These are phyloP conservation scores for Caloboletus inedulis DNA, from an alignment of 1,284 basidiomycete genomes.

Conservation along the genomic window DNA sequence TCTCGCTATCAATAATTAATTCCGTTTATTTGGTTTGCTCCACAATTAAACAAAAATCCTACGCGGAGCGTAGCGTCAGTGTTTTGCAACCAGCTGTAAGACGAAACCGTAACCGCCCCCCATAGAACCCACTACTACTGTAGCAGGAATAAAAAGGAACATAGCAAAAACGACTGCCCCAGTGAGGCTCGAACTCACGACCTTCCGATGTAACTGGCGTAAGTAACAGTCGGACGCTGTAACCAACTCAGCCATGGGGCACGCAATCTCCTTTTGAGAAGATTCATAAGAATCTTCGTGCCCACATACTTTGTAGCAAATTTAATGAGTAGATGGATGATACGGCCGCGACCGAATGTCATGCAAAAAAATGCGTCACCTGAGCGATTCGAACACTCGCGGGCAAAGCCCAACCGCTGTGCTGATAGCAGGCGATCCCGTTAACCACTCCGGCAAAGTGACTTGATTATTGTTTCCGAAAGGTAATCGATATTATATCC, in stretches of 20 bases:
- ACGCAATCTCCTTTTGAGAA: constrained; percentile 19
- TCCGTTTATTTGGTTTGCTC: too few relatives aligned
- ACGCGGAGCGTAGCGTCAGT: too few relatives aligned
- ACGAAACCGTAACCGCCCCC: too few relatives aligned
- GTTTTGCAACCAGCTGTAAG: too few relatives aligned
- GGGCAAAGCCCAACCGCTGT: constrained; percentile 78
- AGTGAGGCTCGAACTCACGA: constrained; percentile 73
- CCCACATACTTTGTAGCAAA: too few relatives aligned
- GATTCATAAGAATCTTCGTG: too few relatives aligned
- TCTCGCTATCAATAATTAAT: too few relatives aligned
- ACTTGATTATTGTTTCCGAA: constrained; percentile 37
- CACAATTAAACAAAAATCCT: too few relatives aligned
- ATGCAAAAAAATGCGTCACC: constrained; percentile 68
- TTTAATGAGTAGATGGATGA: too few relatives aligned
- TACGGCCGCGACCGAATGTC: too few relatives aligned
- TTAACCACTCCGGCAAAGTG: constrained; percentile 92
- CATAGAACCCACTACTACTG: too few relatives aligned
- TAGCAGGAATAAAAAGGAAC: too few relatives aligned
- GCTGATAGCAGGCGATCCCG: constrained; percentile 76
- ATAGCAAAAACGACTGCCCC: constrained; percentile 42
- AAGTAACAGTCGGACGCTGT: constrained; percentile 80
- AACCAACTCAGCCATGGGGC: constrained; percentile 82
- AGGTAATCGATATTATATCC: background rate
- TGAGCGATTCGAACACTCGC: constrained; percentile 87
- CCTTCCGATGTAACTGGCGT: constrained; percentile 51